Percentiles rank a stretch among this genome's conserved stretches.
Conservation (phyloP, 768 basidiomycete species). For the Lactarius hengduanensis region DNA sequence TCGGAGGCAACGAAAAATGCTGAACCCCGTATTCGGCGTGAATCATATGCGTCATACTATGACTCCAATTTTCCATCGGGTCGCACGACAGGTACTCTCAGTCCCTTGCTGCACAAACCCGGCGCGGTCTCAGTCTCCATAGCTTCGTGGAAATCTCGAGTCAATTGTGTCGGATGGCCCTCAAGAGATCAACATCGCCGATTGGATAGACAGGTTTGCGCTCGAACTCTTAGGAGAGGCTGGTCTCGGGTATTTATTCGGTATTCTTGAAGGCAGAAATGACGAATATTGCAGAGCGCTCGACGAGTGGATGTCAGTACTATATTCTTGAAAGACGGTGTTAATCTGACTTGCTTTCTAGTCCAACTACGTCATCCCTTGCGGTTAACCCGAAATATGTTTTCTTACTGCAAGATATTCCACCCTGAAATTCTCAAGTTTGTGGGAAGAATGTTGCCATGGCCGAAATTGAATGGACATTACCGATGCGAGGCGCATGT, state of each 20-base stretch:
- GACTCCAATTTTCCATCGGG: slow-evolving; percentile 27
- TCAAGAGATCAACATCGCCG: slow-evolving; percentile 30
- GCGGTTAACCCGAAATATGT: slow-evolving; percentile 18
- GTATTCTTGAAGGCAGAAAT: slow-evolving; percentile 6
- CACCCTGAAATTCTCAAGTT: slow-evolving; percentile 36
- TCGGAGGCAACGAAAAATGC: slow-evolving; percentile 14
- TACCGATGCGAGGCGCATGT: slow-evolving; percentile 38
- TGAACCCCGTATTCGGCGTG: slow-evolving; percentile 10
- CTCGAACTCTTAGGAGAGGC: slow-evolving; percentile 24
- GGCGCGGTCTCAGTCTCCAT: slow-evolving; percentile 38
- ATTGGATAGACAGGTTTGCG: slow-evolving; percentile 11
- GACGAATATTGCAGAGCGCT: slow-evolving; percentile 31
- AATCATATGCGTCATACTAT: slow-evolving; percentile 27
- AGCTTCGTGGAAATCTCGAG: slow-evolving; percentile 34
- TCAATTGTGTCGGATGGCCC: slow-evolving; percentile 37
- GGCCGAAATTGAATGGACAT: slow-evolving; percentile 34
- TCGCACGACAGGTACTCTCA: slow-evolving; percentile 19
- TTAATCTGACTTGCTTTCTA: slow-evolving; percentile 11
- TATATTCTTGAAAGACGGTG: neutral
- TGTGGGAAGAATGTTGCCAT: slow-evolving; percentile 38
- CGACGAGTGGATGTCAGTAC: slow-evolving; percentile 28
- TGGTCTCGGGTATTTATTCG: neutral
- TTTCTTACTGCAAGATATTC: slow-evolving; percentile 14
- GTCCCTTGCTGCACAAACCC: slow-evolving; percentile 36
- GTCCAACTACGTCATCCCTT: slow-evolving; percentile 8